Evolutionary conservation across 106 monocot genomes (phyloP), one percentile per base, ranked within the genome.

Genomic region (Platanthera zijinensis): DNA sequence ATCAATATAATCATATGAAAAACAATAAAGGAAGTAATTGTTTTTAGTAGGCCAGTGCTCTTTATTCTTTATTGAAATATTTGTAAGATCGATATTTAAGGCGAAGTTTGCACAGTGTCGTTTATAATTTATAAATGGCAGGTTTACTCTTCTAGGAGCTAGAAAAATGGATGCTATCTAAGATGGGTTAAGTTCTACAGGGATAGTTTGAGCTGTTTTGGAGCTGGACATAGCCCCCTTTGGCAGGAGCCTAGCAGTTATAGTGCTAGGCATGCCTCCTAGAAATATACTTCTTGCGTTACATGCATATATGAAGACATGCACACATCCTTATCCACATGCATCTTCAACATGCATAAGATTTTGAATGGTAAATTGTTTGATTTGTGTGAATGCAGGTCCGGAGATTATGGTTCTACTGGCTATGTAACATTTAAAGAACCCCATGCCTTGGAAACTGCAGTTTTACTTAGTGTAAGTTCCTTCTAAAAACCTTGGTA

Each of bases 391-490:
- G 15, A 21, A n/a, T 57, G 59, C 85, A 92, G 92, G 74, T 83
- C 87, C 52, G 92, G 89, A 78, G 92, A 85, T n/a, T 87, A 89
- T 76, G 79, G 61, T 76, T 83, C 89, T 51, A 89, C 89, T 80
- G 89, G 87, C 69, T 92, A 87, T 82, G 92, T 92, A 50, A 92
- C 89, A 73, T 92, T 92, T 78, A 92, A 87, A 79, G 89, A 92
- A 68, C 80, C 87, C 30, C 75, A 89, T 81, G 68, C 92, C 49
- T 77, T 92, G 79, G 87, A 87, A 78, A 92, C 92, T 75, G 92
- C 92, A 73, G 84, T 89, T 59, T 81, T 92, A 79, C 89, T 92
- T 46, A 87, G 81, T 84, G 92, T 92, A 89, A 87, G 87, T 75
- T 84, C 56, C 59, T 70, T 46, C 39, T 80, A 76, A 48, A 46